Evolutionary conservation across 108 stramenopile species (phyloP), one percentile per base, ranked within the genome.

Genomic region (Aurantiochytrium sp.): DNA sequence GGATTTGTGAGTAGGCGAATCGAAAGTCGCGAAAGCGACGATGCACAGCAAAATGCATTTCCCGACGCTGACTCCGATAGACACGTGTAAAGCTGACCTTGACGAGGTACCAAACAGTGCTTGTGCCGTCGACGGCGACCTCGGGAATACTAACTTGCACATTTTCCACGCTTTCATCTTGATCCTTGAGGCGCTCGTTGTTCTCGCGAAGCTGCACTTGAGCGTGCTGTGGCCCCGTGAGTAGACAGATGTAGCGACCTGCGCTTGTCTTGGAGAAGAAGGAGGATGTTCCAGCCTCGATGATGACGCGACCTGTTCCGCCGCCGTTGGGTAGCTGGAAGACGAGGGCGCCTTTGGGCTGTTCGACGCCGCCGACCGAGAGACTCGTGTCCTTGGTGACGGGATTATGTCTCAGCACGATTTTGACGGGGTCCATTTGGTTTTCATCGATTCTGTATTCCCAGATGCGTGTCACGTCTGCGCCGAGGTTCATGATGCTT

Each of bases 371-470:
- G 10, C 14, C 51, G 10, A 83, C 76, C n/a, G 76, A 47, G 23
- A 83, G 25, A 28, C 76, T 83, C 51, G 51, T 83, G 49, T 47
- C 76, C 18, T 55, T 28, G 49, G 76, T 83, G 45, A 83, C 51
- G 10, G 76, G 76, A 23, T 83, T 83, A 45, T 83, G 76, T 83
- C 76, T 83, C 76, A 83, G 76, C 6, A 83, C 76, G 4, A 83
- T 83, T 45, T 53, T 83, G 25, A 83, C 76, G 10, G 76, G 49
- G 51, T 83, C 76, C 76, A 83, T 83, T 23, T 83, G 76, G 28
- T 6, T 53, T 16, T 53, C 76, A 12, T 28, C 25, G 23, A 0
- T 45, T 18, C 76, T 47, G 51, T 83, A 83, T 45, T 83, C 76
- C 76, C 76, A 83, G 25, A 83, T 4, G 16, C 76, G 76, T 3